These are phyloP conservation scores for Millerozyma acaciae DNA, from an alignment of 805 yeast genomes.

Conservation along the genomic window DNA sequence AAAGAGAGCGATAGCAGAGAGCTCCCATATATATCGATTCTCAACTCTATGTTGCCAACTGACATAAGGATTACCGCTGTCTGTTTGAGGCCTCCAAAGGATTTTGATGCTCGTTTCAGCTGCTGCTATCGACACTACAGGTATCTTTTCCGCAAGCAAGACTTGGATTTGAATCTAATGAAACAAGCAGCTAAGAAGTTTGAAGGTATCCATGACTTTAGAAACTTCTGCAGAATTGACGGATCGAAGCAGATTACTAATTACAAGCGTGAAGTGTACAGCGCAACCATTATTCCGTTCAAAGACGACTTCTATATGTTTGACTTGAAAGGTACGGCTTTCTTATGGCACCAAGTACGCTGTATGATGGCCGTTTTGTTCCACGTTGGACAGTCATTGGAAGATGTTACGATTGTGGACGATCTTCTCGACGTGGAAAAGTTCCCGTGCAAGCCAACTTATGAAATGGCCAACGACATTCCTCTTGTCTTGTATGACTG, in stretches of 20 bases:
- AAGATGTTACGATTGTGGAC: slow-evolving; percentile 52
- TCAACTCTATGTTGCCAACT: slow-evolving; percentile 74
- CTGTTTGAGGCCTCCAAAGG: slow-evolving; percentile 75
- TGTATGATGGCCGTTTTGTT: slow-evolving; percentile 88
- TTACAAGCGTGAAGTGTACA: slow-evolving; percentile 59
- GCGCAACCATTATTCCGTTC: slow-evolving; percentile 44
- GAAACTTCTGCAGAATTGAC: slow-evolving; percentile 92
- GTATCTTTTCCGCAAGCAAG: slow-evolving; percentile 62
- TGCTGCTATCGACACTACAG: slow-evolving; percentile 83
- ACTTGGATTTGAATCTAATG: slow-evolving; percentile 66
- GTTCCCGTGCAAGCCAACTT: slow-evolving; percentile 68
- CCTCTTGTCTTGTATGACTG: slow-evolving; percentile 89
- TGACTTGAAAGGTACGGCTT: slow-evolving; percentile 83
- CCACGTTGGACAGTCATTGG: slow-evolving; percentile 74
- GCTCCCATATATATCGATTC: slow-evolving; percentile 66
- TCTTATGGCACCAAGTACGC: slow-evolving; percentile 96
- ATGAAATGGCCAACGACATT: slow-evolving; percentile 84
- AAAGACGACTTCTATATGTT: slow-evolving; percentile 56
- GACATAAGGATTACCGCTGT: slow-evolving; percentile 83
- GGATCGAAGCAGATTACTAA: slow-evolving; percentile 90
- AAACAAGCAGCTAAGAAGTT: slow-evolving; percentile 56
- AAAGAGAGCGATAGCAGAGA: slow-evolving; percentile 60
- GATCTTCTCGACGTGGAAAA: slow-evolving; percentile 55
- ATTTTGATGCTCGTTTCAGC: slow-evolving; percentile 90
- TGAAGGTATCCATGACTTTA: slow-evolving; percentile 80